Evolutionary conservation across 2,329 filamentous ascomycete species (phyloP), one percentile per base, ranked within the genome.

Genomic region (Clonostachys chloroleuca): DNA sequence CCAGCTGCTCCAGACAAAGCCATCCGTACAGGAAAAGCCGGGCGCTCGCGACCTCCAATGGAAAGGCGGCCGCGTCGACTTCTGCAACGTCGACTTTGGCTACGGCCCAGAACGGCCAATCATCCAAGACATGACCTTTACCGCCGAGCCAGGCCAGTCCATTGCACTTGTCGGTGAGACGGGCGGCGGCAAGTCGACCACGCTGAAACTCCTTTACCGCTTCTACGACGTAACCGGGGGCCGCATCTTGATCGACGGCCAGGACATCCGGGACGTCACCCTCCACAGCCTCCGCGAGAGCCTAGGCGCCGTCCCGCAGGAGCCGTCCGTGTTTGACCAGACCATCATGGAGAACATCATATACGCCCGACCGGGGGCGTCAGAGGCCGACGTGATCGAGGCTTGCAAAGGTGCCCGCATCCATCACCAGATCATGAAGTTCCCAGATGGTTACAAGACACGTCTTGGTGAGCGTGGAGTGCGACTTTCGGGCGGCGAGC

Each of bases 241-340:
- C 4, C 63, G 66, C 6, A 81, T 84, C 50, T 64, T 61, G 5
- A 77, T 84, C 36, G 80, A 84, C 51, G 79, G 75, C 0, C 75
- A 81, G 53, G 78, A 84, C 50, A 70, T 87, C 24, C 74, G 80
- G 18, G 68, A 78, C 24, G 72, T 87, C 3, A 81, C 75, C 0
- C 66, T 84, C 13, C 67, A 73, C 47, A 81, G 75, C 42, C 65
- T 87, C 3, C 73, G 83, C 10, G 72, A 79, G 17, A 67, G 71
- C 4, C 73, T 87, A 24, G 83, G 82, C 17, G 72, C 85, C 12
- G 83, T 87, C 0, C 83, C 83, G 4, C 80, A 88, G 60, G 79
- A 84, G 50, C 77, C 83, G 0, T 68, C 75, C 0, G 66, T 87
- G 9, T 87, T 87, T 66, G 83, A 86, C 57, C 73, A 76, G 34